Evolutionary conservation across 83 land plant species (phyloP), one percentile per base, ranked within the genome.

Genomic region (Picea abies): DNA sequence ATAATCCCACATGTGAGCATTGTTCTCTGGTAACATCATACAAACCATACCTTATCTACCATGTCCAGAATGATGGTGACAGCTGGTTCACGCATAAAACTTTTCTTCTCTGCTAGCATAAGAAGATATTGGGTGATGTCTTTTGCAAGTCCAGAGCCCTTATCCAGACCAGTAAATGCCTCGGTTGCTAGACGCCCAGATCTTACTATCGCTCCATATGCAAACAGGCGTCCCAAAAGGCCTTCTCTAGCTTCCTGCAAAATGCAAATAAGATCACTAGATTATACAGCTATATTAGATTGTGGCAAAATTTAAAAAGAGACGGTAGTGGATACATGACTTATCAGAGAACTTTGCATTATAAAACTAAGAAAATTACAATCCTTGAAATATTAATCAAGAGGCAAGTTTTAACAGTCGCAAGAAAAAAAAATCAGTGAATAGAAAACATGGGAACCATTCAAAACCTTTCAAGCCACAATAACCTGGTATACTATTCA

Each of bases 61-160:
- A 96, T 83, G 17, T 92, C 97, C 78, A 93, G 62, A 78, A 96
- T 80, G 44, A 97, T 62, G 66, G 86, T 60, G 12, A 87, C 87
- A 56, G 99, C 95, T 47, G 99, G 94, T 81, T 96, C 97, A 84
- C 95, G 93, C 83, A 98, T 87, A 84, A 94, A 98, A 15, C 88
- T 89, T 71, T 93, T 98, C 84, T 91, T 94, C 2, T 86, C 86
- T 23, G 94, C 97, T 65, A 98, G 90, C 20, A 85, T 80, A 20
- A 94, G 82, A 29, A 98, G 83, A 72, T 56, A 60, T 81, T 91
- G 82, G 16, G 79, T 83, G 35, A 98, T 80, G 12, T 96, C 94
- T 87, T 90, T 85, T 16, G 91, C 67, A 64, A 76, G 23, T 16
- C 83, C 83, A 60, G 89, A 84, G 10, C 82, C 80, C 56, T 62